Percentiles rank a stretch among this genome's conserved stretches.
Evolutionary conservation across 2,329 filamentous ascomycete genomes (phyloP).

Genomic region (Albifimbria verrucaria): DNA sequence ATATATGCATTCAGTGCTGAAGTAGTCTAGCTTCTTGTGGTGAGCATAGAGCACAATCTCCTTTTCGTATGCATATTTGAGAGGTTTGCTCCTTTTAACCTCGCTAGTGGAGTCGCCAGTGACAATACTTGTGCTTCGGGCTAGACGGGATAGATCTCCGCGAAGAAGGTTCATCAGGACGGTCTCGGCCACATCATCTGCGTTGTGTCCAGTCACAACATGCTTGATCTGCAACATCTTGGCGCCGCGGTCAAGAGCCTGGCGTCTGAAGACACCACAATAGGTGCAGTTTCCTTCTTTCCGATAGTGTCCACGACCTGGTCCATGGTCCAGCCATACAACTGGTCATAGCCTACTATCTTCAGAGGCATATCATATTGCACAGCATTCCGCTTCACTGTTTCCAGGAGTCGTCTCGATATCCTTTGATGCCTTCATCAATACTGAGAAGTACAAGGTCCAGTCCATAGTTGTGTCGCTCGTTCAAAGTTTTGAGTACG

Average conservation of each 20-base stretch:
- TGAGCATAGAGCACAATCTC: constrained; percentile 98
- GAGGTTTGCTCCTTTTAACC: constrained; percentile 90
- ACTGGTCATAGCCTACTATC: constrained; percentile 87
- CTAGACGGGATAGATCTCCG: constrained; percentile 82
- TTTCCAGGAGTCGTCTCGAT: constrained; percentile 95
- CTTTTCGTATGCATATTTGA: constrained; percentile 99
- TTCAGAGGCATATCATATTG: constrained; percentile 91
- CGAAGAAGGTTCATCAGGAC: constrained; percentile 95
- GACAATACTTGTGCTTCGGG: constrained; percentile 85
- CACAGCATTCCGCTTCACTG: constrained; percentile 86
- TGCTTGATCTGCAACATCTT: constrained; percentile 84
- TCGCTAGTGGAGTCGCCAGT: constrained; percentile 76
- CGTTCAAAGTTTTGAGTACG: constrained; percentile 90
- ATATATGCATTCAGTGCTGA: constrained; percentile 98
- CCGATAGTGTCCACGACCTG: constrained; percentile 94
- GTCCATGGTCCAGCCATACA: constrained; percentile 99
- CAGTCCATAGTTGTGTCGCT: constrained; percentile 81
- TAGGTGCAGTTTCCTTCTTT: constrained; percentile 98
- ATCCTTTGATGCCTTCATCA: constrained; percentile 96
- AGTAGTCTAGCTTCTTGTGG: constrained; percentile 95
- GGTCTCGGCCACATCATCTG: constrained; percentile 95
- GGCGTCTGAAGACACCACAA: constrained; percentile 91
- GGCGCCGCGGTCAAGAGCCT: constrained; percentile 89
- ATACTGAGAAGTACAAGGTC: constrained; percentile 86
- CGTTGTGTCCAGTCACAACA: constrained; percentile 96